These are phyloP conservation scores for Tribonema minus DNA, from an alignment of 108 stramenopile species.

Conservation along the genomic window DNA sequence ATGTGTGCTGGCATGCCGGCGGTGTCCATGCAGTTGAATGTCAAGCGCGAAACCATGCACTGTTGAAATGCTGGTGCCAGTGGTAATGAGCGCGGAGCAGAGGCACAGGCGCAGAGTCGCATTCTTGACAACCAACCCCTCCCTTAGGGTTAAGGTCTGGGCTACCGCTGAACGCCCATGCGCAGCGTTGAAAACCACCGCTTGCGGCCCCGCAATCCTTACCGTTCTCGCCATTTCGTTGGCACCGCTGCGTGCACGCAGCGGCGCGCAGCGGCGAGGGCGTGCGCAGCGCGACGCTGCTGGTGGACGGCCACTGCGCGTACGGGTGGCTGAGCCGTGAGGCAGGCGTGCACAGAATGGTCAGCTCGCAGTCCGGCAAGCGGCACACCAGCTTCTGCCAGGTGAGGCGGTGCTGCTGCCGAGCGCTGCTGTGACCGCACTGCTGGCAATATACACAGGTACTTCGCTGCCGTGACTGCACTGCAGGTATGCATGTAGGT, in stretches of 20 bases:
- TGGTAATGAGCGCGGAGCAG: no score
- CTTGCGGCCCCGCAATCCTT: not conserved
- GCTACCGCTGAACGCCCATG: not conserved
- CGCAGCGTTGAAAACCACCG: not conserved
- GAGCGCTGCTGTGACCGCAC: not conserved
- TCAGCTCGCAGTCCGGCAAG: conserved; percentile 81
- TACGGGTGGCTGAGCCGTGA: conserved; percentile 83
- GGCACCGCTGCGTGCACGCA: conserved; percentile 21
- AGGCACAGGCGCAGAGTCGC: no score
- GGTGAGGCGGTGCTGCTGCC: conserved; percentile 49
- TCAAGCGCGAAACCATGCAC: no score
- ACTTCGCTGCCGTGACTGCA: not conserved
- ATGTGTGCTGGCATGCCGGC: no score
- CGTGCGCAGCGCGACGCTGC: conserved; percentile 71
- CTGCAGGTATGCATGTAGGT: not conserved
- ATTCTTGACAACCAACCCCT: no score
- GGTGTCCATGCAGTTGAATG: no score
- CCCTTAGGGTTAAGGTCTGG: not conserved
- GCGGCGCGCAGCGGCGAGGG: conserved; percentile 71
- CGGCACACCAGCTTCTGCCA: conserved; percentile 91
- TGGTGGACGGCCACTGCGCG: conserved; percentile 57
- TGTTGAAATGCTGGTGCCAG: no score
- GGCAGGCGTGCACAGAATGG: conserved; percentile 84
- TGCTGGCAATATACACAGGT: not conserved
- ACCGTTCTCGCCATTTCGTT: not conserved